Evolutionary conservation across 495 filamentous ascomycete species (phyloP), one percentile per base, ranked within the genome.

Genomic region (Neurospora sp.): DNA sequence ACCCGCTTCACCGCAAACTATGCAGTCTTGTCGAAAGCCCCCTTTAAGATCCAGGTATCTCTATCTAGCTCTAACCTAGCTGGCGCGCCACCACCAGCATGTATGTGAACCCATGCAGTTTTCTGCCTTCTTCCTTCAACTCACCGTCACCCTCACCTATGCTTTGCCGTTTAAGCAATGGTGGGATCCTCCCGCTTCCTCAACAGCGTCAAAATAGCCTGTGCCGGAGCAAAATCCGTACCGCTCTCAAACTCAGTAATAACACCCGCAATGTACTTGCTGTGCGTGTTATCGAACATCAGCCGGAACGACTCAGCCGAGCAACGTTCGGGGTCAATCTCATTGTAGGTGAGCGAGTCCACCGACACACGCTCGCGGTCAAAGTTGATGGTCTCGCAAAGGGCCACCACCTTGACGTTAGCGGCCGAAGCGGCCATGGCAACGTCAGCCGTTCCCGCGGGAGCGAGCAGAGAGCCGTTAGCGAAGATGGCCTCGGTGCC

Each of bases 311-410:
- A 84, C 77, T 93, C 90, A 53, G 79, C 76, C 16, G 84, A 79
- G 76, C 80, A 80, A 31, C 81, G 75, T 73, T 86, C 84, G 0
- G 88, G 87, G 38, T 90, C 94, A 73, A 98, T 90, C 84, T 99
- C 96, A 81, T 99, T 98, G 70, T 91, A 90, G 31, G 96, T 94
- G 74, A 99, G 94, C 41, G 92, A 92, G 81, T 97, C 96, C 0
- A 96, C 88, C 10, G 93, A 91, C 5, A 97, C 93, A 71, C 91
- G 89, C 76, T 97, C 96, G 1, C 81, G 27, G 31, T 93, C 94
- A 82, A 97, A 97, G 81, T 98, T 99, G 84, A 99, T 89, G 3
- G 91, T 94, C 85, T 99, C 95, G 80, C 94, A 98, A 73, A 93
- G 92, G 5, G 96, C 93, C 40, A 95, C 90, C 46, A 99, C 94